Conservation (phyloP, 164 flowering plant genomes). For the Stephania yunnanensis region DNA sequence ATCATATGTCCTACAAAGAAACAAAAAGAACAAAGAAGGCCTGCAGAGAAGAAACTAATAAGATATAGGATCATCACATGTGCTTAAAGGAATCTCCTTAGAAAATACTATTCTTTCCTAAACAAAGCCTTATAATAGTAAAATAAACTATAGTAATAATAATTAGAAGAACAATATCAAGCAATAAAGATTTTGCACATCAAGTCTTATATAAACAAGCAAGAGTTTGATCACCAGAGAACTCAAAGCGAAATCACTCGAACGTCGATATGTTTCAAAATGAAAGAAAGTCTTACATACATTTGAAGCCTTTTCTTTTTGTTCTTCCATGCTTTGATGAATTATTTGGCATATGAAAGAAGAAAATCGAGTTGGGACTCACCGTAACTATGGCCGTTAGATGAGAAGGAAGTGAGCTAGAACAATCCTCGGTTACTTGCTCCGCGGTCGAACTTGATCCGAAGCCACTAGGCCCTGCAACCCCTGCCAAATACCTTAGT, state of each 20-base stretch:
- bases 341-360: background rate
- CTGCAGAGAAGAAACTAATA: background rate
- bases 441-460: slow-evolving; percentile 95
- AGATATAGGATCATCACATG: background rate
- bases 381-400: slow-evolving; percentile 93
- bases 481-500: slow-evolving; percentile 74
- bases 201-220: background rate
- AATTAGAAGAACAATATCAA: background rate
- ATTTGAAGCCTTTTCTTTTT: background rate
- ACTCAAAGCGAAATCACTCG: background rate
- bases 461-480: slow-evolving; percentile 89
- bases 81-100: background rate
- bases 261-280: background rate
- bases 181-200: too few species aligned
- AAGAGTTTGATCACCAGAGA: background rate
- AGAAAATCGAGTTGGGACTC: slow-evolving; percentile 6
- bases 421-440: slow-evolving; percentile 49
- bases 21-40: background rate
- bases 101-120: background rate
- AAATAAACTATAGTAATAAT: background rate
- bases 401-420: slow-evolving; percentile 24
- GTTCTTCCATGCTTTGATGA: background rate
- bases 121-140: background rate
- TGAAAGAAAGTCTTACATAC: background rate
- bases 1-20: slow-evolving; percentile 6